phyloP scores from a whole-genome alignment of 2,329 filamentous ascomycete genomes.

The Colletotrichum sp. region DNA sequence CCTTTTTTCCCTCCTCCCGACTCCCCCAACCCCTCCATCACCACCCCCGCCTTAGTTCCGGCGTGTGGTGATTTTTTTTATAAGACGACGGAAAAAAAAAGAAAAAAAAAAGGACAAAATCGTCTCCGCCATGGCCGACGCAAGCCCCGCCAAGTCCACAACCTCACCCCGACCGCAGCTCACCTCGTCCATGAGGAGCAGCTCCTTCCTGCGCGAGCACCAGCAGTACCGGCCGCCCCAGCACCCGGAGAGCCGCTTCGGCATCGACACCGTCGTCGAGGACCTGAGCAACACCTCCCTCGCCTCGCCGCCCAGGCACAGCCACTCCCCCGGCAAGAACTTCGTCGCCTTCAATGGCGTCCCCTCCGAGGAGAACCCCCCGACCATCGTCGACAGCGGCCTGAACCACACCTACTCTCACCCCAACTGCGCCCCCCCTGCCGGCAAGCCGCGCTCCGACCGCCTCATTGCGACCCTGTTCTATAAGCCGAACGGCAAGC shows the following conservation, averaged over 20 bases:
- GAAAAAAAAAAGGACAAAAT: neutral
- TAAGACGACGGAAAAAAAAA: neutral
- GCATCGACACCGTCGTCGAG: conserved; percentile 70
- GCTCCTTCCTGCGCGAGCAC: conserved; percentile 67
- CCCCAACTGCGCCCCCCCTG: conserved; percentile 62
- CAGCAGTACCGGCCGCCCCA: conserved; percentile 66
- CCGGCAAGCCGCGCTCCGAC: conserved; percentile 49
- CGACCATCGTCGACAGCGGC: conserved; percentile 66
- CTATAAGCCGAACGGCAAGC: conserved; percentile 55
- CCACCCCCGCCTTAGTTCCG: neutral
- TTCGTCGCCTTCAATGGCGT: conserved; percentile 63
- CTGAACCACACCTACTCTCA: conserved; percentile 68
- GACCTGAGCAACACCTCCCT: conserved; percentile 47
- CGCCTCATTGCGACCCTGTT: conserved; percentile 68
- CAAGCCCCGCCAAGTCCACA: conserved; percentile 33
- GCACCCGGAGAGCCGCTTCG: conserved; percentile 60
- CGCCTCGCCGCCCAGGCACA: conserved; percentile 31
- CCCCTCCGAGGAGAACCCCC: conserved; percentile 63
- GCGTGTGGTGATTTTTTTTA: neutral
- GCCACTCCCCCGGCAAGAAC: conserved; percentile 29
- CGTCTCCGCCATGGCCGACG: conserved; percentile 34
- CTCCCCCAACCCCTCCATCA: neutral
- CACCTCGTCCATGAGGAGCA: conserved; percentile 59
- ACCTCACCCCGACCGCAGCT: conserved; percentile 52
- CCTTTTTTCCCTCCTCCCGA: neutral